Evolutionary conservation across 1,139 yeast genomes (phyloP), one percentile per base, ranked within the genome.

Genomic region (Geotrichum europaeum): DNA sequence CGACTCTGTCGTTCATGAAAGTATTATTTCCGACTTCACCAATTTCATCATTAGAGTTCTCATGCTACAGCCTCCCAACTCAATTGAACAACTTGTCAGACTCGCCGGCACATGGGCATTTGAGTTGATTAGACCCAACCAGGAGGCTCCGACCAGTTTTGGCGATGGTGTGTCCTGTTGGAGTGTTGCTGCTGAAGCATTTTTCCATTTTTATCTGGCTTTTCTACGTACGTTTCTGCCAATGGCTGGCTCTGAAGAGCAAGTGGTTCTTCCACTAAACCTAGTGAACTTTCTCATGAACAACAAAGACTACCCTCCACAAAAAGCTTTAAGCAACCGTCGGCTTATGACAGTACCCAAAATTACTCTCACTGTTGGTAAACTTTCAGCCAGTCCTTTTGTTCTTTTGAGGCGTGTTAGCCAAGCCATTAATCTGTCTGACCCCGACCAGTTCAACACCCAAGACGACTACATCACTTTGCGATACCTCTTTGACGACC

Each of bases 101-200:
- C 81, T 91, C 84, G 87, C 95, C 45, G 91, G 94, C 24, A 76
- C 89, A 49, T 91, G 97, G 96, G 97, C 96, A 0, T 91, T 91
- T 69, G 84, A 83, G 64, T 73, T 64, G 70, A 72, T 58, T 66
- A 73, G 53, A 60, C 71, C 51, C 65, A 72, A 66, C 43, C 62
- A 64, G 32, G 67, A 66, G 24, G 65, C 67, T 6, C 45, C 45
- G 20, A 73, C 76, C 64, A 68, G 77, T 40, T 89, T 88, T 70
- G 80, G 81, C 51, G 86, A 87, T 65, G 96, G 96, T 1, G 73
- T 90, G 58, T 83, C 83, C 49, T 81, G 82, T 56, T 90, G 96
- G 96, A 66, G 70, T 34, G 62, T 60, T 1, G 89, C 92, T 1
- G 86, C 96, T 7, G 90, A 88, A 69, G 97, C 97, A 0, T 24